These are phyloP conservation scores for Camellia japonica DNA, from an alignment of 148 eudicot species.

Conservation along the genomic window DNA sequence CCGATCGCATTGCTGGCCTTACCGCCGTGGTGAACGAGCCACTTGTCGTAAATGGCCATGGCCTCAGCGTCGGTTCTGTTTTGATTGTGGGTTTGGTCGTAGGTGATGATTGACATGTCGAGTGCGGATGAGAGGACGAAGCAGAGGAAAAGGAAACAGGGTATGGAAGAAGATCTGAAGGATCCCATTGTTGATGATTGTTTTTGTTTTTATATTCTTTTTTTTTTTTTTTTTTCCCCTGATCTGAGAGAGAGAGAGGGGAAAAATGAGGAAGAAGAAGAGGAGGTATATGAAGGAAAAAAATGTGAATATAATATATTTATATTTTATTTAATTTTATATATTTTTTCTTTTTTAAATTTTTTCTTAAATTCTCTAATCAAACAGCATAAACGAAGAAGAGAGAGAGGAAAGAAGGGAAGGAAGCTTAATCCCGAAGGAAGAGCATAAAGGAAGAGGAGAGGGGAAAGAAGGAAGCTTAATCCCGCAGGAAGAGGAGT, in stretches of 20 bases:
- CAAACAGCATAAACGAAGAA: too few relatives aligned
- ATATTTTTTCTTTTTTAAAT: too few relatives aligned
- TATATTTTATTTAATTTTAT: too few relatives aligned
- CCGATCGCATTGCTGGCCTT: slow-evolving; percentile 55
- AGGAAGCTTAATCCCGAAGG: too few relatives aligned
- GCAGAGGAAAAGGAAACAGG: slow-evolving; percentile 18
- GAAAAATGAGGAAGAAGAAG: neutral
- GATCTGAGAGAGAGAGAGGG: neutral
- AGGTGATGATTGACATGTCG: slow-evolving; percentile 61
- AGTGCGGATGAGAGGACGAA: slow-evolving; percentile 44
- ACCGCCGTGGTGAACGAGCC: slow-evolving; percentile 51
- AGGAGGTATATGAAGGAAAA: too few relatives aligned
- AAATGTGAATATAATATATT: too few relatives aligned
- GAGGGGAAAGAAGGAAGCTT: too few relatives aligned
- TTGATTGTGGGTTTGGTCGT: slow-evolving; percentile 36
- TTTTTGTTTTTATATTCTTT: neutral
- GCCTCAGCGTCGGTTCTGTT: slow-evolving; percentile 39
- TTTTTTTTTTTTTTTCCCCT: neutral
- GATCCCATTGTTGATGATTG: slow-evolving; percentile 17
- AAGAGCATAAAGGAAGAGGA: too few relatives aligned
- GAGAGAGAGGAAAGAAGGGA: too few relatives aligned
- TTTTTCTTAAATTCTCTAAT: too few relatives aligned
- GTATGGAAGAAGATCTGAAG: slow-evolving; percentile 3
- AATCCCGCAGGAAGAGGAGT: too few relatives aligned
- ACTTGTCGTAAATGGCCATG: slow-evolving; percentile 47